Evolutionary conservation across 2,329 filamentous ascomycete genomes (phyloP), one percentile per base, ranked within the genome.

Genomic region (Ophiostoma sp.): DNA sequence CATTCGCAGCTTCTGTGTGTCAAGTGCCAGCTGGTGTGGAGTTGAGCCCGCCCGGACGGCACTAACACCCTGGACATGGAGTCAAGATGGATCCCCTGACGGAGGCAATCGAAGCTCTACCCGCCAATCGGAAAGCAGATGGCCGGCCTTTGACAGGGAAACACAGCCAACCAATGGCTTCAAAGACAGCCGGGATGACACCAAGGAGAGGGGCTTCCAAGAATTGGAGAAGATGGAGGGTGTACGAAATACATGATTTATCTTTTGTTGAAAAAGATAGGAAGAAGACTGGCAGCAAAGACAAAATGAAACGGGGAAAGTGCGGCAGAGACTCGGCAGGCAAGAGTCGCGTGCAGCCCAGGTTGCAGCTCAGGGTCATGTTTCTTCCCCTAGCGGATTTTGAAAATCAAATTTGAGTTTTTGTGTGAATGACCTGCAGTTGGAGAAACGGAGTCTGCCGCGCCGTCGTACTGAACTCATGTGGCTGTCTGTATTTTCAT

Each of bases 51-150:
- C 55, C 28, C 28, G 1, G 2, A 33, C 2, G 33, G 59, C 59
- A 63, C 59, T 63, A 63, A 63, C 33, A 63, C 59, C 31, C 19
- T 36, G 33, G 59, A 15, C 22, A 22, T 17, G 19, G 28, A 19
- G 28, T 19, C 7, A 9, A 39, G 31, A 36, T 22, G 31, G 52
- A 28, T 42, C 42, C 9, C n/a, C 7, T 55, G 50, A 25, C n/a
- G n/a, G n/a, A 55, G 50, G 42, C 42, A 4, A 48, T 48, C 19
- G 42, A 48, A 48, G 42, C 28, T 59, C 59, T 63, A 55, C 48
- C 69, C 69, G 36, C 69, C 69, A 70, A 70, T 70, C 69, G 69
- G 69, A 42, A 31, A 22, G 17, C 39, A 57, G 52, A 48, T 22
- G 25, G 52, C 69, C 69, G 52, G n/a, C 11, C 22, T 7, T 22